Conservation (phyloP, 2,329 filamentous ascomycete genomes). For the Fusarium musae region DNA sequence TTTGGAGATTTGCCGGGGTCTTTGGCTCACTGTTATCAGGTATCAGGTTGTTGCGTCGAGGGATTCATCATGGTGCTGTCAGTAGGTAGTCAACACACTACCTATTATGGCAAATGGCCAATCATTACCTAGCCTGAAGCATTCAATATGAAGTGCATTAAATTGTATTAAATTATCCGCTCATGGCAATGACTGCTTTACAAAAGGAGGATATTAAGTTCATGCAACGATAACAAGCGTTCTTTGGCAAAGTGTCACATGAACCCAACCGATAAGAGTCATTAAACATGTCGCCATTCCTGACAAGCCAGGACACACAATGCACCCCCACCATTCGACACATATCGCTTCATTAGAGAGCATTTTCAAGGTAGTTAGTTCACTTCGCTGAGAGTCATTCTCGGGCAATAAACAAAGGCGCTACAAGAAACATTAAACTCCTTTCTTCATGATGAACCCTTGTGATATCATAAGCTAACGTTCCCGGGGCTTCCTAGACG, state of each 20-base stretch:
- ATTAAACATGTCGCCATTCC: constrained; percentile 20
- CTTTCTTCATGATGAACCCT: constrained; percentile 40
- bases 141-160: neutral
- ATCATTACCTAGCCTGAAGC: neutral
- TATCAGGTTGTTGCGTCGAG: constrained; percentile 20
- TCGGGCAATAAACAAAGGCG: constrained; percentile 1
- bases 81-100: constrained; percentile 30
- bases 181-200: neutral
- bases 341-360: neutral
- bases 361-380: neutral
- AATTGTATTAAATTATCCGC: neutral
- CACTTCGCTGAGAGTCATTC: neutral
- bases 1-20: constrained; percentile 18
- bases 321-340: neutral
- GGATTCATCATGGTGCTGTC: constrained; percentile 13
- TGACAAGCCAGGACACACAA: neutral
- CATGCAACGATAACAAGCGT: neutral
- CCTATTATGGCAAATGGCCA: constrained; percentile 20
- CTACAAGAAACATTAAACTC: constrained; percentile 38
- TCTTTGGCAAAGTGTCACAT: neutral
- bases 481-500: constrained; percentile 32
- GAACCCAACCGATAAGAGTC: neutral
- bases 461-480: constrained; percentile 42
- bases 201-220: neutral
- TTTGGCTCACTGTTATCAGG: neutral